Evolutionary conservation across 805 yeast species (phyloP), one percentile per base, ranked within the genome.

Genomic region (Maudiozyma serrabonitensis): DNA sequence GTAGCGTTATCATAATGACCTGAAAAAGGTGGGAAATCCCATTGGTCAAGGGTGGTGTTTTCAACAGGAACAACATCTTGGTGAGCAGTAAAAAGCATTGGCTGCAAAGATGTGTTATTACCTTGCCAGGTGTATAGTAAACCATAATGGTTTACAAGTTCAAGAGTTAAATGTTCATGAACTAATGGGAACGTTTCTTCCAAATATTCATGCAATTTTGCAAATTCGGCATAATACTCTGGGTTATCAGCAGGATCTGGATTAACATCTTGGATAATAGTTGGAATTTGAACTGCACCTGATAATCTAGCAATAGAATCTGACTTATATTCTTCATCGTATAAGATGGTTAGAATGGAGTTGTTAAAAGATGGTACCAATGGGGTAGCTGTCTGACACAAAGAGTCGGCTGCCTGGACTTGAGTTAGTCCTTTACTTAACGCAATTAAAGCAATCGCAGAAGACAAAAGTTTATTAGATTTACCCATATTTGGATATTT

Each of bases 11-110:
- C 95, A 59, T 70, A 85, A 56, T 75, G 69, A 15, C 84, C 88
- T 16, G 72, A 63, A 51, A 79, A 84, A 3, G 95, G 95, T 9
- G 81, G 81, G 59, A 76, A 71, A 0, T 68, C 70, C 95, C 95
- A 87, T 49, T 76, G 68, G 25, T 66, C 69, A 41, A 70, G 64
- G 0, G 89, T 78, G 21, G 73, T 77, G n/a, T 64, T 61, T 58
- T 80, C 84, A 6, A 85, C 83, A 0, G 95, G 95, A n/a, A 87
- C 95, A 1, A 83, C 87, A 60, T 87, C 95, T 61, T 82, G 87
- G 63, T 87, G 96, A 5, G 93, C 90, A 63, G 84, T 76, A 41
- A 86, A 68, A 64, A 87, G 55, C 16, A 82, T 56, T 12, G 95
- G 95, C 61, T 83, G 80, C 54, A 81, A 66, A 2, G 62, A 52